A percentile compares a stretch with the other conserved stretches of the same genome.
phyloP scores from a whole-genome alignment of 352 stramenopile genomes.

The Pythium phragmitis region DNA sequence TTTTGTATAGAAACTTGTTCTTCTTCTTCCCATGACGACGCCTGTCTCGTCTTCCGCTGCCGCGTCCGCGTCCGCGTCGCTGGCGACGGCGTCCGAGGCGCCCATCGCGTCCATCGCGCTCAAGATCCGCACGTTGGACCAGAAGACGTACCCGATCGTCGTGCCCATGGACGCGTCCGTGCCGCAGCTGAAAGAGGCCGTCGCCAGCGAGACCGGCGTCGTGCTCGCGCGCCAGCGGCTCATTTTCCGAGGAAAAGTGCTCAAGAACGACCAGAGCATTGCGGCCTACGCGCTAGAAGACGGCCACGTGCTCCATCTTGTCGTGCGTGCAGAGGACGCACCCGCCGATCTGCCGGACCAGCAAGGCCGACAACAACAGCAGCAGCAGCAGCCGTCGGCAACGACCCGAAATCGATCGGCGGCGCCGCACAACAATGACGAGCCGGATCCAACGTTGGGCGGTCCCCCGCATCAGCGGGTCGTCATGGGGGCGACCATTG shows the following conservation, averaged over 20 bases:
- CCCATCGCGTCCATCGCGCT: constrained; percentile 44
- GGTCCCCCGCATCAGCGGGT: constrained; percentile 35
- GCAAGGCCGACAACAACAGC: constrained; percentile 2
- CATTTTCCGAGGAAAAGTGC: constrained; percentile 84
- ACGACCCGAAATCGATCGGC: background rate
- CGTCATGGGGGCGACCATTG: constrained; percentile 77
- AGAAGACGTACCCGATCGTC: constrained; percentile 75
- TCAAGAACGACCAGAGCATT: constrained; percentile 85
- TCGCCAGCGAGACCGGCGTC: constrained; percentile 70
- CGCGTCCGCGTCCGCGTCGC: background rate
- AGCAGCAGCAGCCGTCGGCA: constrained; percentile 1
- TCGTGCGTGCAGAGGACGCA: constrained; percentile 48
- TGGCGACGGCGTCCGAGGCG: constrained; percentile 1
- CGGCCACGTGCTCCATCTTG: constrained; percentile 78
- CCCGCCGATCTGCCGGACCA: background rate
- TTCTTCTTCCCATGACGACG: background rate
- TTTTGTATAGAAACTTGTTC: background rate
- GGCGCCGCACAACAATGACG: constrained; percentile 56
- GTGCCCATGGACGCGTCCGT: constrained; percentile 65
- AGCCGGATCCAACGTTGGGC: constrained; percentile 58
- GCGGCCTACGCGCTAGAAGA: constrained; percentile 77
- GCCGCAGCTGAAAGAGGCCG: constrained; percentile 69
- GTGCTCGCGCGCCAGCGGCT: constrained; percentile 72
- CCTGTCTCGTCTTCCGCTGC: background rate
- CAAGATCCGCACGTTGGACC: constrained; percentile 83